Evolutionary conservation across 768 basidiomycete genomes (phyloP), one percentile per base, ranked within the genome.

Genomic region (Auricularia auricula-judae): DNA sequence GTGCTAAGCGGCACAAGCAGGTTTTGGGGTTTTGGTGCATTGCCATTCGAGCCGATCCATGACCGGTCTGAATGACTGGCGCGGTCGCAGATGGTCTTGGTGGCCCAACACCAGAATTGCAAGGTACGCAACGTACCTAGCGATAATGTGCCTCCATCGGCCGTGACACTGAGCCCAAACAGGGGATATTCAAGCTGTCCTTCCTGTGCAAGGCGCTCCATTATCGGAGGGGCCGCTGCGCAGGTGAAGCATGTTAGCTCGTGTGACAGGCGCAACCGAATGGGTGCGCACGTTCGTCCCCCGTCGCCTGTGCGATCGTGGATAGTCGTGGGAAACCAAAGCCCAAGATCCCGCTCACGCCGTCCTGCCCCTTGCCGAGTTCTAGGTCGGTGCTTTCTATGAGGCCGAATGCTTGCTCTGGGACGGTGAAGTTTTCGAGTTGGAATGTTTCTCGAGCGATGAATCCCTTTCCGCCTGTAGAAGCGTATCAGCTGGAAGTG

Each of bases 281-380:
- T 11, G 12, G 29, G 39, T 54, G 35, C 61, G 23, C 67, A 80
- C 68, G 68, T 87, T 88, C 83, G 67, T 84, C 82, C 11, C 76
- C 72, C 8, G 77, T 73, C 3, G 73, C 68, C 29, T 68, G 70
- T 4, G 80, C 74, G 34, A 92, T 85, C 12, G 79, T 77, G 1
- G 90, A 91, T 42, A 91, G 76, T 23, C 89, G 81, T 34, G 88
- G 79, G 72, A 92, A 92, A 1, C 90, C 89, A 35, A 92, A 76
- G 23, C 90, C 90, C 23, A 92, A 70, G 43, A 92, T 74, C 2
- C 90, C 90, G 65, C 88, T 91, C 7, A 84, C 77, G 60, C 86
- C 72, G 69, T 88, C 84, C 56, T 59, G 56, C 8, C 56, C 56
- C 23, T 59, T 7, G 10, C 76, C 74, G 66, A 91, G 74, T 16